Percentiles rank a stretch among this genome's conserved stretches.
phyloP scores from a whole-genome alignment of 371 early-diverging fungal genomes.

The Dinochytrium kinnereticum region DNA sequence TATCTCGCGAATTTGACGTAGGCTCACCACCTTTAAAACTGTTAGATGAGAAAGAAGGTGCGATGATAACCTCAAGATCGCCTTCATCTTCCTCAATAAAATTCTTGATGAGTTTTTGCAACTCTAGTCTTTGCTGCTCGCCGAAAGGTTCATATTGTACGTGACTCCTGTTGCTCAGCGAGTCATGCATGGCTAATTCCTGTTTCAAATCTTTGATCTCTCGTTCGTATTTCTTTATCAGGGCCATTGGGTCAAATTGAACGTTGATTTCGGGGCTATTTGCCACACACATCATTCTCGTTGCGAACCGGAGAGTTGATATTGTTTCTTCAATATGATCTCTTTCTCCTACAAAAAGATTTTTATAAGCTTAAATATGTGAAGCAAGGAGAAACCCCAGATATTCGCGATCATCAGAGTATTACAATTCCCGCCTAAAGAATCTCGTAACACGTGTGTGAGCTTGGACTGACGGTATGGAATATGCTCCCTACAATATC shows the following conservation, averaged over 20 bases:
- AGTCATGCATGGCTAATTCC: conserved; percentile 64
- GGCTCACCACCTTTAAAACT: conserved; percentile 55
- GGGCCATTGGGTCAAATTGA: conserved; percentile 59
- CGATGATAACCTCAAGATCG: conserved; percentile 55
- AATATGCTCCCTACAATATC: conserved; percentile 58
- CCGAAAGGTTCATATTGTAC: conserved; percentile 60
- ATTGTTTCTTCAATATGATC: conserved; percentile 69
- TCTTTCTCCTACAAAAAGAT: conserved; percentile 36
- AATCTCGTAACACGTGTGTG: conserved; percentile 70
- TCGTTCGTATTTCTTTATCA: conserved; percentile 62
- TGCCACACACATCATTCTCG: conserved; percentile 63
- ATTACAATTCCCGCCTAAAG: conserved; percentile 71
- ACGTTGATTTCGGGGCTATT: conserved; percentile 57
- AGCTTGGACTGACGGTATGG: conserved; percentile 72
- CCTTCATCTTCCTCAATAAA: conserved; percentile 54
- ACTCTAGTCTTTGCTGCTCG: conserved; percentile 51
- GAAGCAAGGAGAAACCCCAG: conserved; percentile 48
- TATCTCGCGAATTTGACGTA: conserved; percentile 58
- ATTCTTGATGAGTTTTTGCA: conserved; percentile 47
- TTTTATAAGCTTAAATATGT: background rate
- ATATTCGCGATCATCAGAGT: conserved; percentile 70
- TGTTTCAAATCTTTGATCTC: conserved; percentile 61
- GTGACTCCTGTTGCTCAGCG: conserved; percentile 51
- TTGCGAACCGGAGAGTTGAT: conserved; percentile 65
- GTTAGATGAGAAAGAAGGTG: conserved; percentile 2